Evolutionary conservation across 2,329 filamentous ascomycete genomes (phyloP).

Genomic region (Aureobasidium sp.): DNA sequence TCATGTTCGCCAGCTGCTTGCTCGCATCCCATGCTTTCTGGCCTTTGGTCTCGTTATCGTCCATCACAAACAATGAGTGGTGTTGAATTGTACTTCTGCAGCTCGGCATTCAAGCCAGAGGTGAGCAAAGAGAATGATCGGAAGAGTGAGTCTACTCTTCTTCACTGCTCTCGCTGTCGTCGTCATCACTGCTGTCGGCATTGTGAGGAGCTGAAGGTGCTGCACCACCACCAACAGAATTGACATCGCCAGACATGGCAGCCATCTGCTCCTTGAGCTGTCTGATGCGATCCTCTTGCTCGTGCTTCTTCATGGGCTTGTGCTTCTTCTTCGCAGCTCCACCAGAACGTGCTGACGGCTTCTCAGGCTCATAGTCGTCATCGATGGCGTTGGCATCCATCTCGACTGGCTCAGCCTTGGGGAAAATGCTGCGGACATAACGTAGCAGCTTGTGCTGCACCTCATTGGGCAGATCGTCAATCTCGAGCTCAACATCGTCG

Average conservation of each 20-base stretch:
- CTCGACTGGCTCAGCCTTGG: conserved; percentile 18
- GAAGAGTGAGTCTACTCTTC: conserved; percentile 28
- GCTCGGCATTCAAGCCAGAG: neutral
- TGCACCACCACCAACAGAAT: neutral
- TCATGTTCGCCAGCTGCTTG: conserved; percentile 3
- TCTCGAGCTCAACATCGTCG: conserved; percentile 58
- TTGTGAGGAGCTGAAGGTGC: conserved; percentile 6
- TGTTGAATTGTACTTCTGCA: neutral
- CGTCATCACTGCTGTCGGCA: conserved; percentile 42
- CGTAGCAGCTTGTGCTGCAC: conserved; percentile 48
- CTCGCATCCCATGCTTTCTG: conserved; percentile 1
- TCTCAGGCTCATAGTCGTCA: conserved; percentile 43
- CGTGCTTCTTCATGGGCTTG: conserved; percentile 66
- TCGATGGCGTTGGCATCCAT: conserved; percentile 33
- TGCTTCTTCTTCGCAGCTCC: conserved; percentile 58
- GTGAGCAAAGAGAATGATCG: neutral
- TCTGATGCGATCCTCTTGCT: conserved; percentile 61
- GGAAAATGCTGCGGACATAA: conserved; percentile 42
- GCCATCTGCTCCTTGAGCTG: conserved; percentile 53
- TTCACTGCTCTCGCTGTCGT: conserved; percentile 43
- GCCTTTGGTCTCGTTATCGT: conserved; percentile 10
- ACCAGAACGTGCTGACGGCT: conserved; percentile 29
- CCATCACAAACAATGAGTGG: neutral
- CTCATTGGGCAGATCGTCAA: conserved; percentile 49
- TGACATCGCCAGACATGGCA: conserved; percentile 15